Evolutionary conservation across 202 grass and related monocot genomes (phyloP).

Genomic region (Tripidium arundinaceum): DNA sequence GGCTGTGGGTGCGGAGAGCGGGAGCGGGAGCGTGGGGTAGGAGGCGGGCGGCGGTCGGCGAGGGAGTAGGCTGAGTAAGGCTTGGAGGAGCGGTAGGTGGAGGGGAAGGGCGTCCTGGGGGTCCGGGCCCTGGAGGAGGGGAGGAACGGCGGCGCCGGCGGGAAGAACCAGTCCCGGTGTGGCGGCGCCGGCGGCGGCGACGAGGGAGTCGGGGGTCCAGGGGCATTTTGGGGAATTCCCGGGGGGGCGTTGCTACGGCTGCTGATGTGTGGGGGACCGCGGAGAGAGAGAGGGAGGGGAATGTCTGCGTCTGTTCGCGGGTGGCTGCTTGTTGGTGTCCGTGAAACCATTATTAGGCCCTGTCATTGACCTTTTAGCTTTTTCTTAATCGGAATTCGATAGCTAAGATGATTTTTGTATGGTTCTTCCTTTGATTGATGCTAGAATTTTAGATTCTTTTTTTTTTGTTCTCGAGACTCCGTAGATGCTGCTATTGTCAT

Average conservation of each 20-base stretch:
- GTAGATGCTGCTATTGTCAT: not conserved
- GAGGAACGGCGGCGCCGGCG: constrained; percentile 51
- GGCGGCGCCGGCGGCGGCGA: constrained; percentile 26
- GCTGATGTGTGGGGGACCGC: not conserved
- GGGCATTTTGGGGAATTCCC: constrained; percentile 46
- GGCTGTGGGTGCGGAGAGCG: constrained; percentile 37
- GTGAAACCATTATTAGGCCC: not conserved
- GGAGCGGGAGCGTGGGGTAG: constrained; percentile 41
- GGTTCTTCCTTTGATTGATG: not conserved
- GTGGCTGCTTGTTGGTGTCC: not conserved
- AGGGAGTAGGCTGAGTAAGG: constrained; percentile 44
- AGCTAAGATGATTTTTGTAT: not conserved
- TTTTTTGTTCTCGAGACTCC: not conserved
- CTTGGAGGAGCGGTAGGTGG: constrained; percentile 45
- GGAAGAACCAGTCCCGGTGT: constrained; percentile 80
- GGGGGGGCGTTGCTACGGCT: not conserved
- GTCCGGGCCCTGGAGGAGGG: constrained; percentile 29
- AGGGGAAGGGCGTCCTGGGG: constrained; percentile 47
- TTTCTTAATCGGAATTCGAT: not conserved
- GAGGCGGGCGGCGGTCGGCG: constrained; percentile 39
- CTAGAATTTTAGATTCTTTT: too few relatives aligned
- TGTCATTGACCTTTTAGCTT: not conserved
- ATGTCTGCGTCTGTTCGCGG: constrained; percentile 6
- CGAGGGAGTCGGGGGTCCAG: constrained; percentile 50
- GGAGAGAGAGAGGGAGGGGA: too few relatives aligned